Evolutionary conservation across 2,329 filamentous ascomycete species (phyloP).

Genomic region (Cladosporium velox): DNA sequence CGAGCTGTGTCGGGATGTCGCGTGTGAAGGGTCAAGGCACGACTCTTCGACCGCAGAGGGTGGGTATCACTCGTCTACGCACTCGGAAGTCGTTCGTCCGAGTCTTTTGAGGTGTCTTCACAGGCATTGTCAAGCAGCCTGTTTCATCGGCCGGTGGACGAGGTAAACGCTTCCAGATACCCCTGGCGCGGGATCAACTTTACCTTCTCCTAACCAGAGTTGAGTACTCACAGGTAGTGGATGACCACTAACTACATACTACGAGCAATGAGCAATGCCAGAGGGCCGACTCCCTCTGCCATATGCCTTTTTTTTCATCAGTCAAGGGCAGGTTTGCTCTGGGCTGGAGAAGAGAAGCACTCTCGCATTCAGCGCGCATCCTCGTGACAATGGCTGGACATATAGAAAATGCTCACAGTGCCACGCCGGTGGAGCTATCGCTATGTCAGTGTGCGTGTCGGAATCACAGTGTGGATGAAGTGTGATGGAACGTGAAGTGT

Average conservation of each 20-base stretch:
- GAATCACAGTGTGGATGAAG: neutral
- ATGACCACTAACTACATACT: neutral
- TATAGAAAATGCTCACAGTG: neutral
- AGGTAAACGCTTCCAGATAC: slow-evolving; percentile 2
- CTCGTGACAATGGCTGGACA: neutral
- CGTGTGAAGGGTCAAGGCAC: neutral
- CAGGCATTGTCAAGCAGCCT: neutral
- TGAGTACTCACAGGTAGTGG: neutral
- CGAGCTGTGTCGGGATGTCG: neutral
- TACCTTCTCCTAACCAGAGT: neutral
- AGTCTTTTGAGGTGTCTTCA: neutral
- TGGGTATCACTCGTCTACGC: neutral
- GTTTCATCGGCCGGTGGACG: neutral
- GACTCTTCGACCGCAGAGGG: neutral
- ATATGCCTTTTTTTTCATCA: slow-evolving; percentile 12
- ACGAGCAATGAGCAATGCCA: neutral
- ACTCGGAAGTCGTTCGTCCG: slow-evolving; percentile 3
- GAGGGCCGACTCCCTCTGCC: slow-evolving; percentile 12
- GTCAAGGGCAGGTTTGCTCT: neutral
- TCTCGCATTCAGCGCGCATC: neutral
- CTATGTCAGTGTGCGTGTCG: neutral
- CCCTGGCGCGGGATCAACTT: neutral
- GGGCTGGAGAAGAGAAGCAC: slow-evolving; percentile 1
- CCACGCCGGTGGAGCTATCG: neutral
- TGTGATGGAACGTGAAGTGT: neutral